These are phyloP conservation scores for Phytophthora litchii DNA, from an alignment of 352 stramenopile species.

Conservation along the genomic window DNA sequence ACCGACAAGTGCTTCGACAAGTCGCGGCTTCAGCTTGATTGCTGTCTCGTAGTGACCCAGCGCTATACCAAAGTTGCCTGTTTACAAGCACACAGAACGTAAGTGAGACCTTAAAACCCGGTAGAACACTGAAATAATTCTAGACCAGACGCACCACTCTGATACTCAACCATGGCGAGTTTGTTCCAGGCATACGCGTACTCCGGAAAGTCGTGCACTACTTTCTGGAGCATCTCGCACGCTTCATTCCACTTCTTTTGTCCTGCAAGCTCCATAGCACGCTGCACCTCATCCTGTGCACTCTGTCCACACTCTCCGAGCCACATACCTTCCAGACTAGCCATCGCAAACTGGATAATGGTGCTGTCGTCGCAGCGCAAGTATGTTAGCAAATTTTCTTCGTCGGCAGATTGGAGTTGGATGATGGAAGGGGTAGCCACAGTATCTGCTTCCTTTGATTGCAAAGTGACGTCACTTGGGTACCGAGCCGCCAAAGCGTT, in stretches of 20 bases:
- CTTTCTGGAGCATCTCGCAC: slow-evolving; percentile 47
- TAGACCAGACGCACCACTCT: slow-evolving; percentile 40
- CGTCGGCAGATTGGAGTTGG: slow-evolving; percentile 71
- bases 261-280: slow-evolving; percentile 46
- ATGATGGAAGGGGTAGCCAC: slow-evolving; percentile 63
- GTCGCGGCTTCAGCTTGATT: slow-evolving; percentile 67
- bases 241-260: slow-evolving; percentile 45
- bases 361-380: slow-evolving; percentile 70
- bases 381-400: slow-evolving; percentile 68
- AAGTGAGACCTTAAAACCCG: slow-evolving; percentile 5
- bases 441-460: slow-evolving; percentile 8
- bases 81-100: background rate
- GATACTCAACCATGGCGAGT: slow-evolving; percentile 69
- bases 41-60: slow-evolving; percentile 67
- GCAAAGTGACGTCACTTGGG: slow-evolving; percentile 50
- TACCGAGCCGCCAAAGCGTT: slow-evolving; percentile 60
- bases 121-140: background rate
- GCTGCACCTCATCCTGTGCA: slow-evolving; percentile 45
- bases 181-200: slow-evolving; percentile 84
- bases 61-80: slow-evolving; percentile 58
- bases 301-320: slow-evolving; percentile 56
- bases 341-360: slow-evolving; percentile 74
- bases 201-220: slow-evolving; percentile 52
- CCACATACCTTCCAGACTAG: slow-evolving; percentile 77
- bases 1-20: slow-evolving; percentile 74